These are phyloP conservation scores for Podospora conica DNA, from an alignment of 495 filamentous ascomycete genomes.

Conservation along the genomic window DNA sequence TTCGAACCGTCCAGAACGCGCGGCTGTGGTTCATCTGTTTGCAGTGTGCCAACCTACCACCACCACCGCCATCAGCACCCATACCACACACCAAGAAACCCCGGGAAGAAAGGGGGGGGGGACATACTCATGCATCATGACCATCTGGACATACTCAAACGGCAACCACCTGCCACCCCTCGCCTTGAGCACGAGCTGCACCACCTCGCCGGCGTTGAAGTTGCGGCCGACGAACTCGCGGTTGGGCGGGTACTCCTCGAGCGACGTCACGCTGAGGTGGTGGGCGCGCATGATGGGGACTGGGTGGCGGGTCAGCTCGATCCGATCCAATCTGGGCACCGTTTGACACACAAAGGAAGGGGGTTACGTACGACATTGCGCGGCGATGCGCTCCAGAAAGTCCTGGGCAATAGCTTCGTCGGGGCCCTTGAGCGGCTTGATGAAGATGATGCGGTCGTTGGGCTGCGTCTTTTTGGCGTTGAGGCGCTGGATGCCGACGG, in stretches of 20 bases:
- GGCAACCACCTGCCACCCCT: conserved; percentile 62
- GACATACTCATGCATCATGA: conserved; percentile 68
- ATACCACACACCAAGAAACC: neutral
- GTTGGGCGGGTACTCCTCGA: conserved; percentile 74
- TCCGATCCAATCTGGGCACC: neutral
- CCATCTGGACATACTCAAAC: conserved; percentile 72
- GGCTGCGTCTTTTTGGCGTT: conserved; percentile 60
- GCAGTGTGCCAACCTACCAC: conserved; percentile 61
- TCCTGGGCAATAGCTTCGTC: conserved; percentile 55
- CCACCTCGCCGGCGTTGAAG: conserved; percentile 78
- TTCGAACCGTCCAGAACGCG: conserved; percentile 67
- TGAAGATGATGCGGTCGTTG: conserved; percentile 67
- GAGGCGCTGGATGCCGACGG: conserved; percentile 59
- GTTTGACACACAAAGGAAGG: neutral
- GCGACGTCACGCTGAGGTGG: conserved; percentile 59
- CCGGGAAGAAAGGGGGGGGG: neutral
- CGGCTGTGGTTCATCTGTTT: conserved; percentile 77
- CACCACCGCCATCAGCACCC: neutral
- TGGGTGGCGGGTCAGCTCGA: conserved; percentile 12
- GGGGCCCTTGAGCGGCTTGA: conserved; percentile 61
- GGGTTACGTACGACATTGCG: conserved; percentile 53
- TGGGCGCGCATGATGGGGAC: conserved; percentile 66
- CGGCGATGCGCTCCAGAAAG: conserved; percentile 70
- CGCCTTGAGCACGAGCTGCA: conserved; percentile 70
- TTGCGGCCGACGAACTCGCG: conserved; percentile 70